These are phyloP conservation scores for Sapria himalayana DNA, from an alignment of 345 rosid genomes.

Conservation along the genomic window DNA sequence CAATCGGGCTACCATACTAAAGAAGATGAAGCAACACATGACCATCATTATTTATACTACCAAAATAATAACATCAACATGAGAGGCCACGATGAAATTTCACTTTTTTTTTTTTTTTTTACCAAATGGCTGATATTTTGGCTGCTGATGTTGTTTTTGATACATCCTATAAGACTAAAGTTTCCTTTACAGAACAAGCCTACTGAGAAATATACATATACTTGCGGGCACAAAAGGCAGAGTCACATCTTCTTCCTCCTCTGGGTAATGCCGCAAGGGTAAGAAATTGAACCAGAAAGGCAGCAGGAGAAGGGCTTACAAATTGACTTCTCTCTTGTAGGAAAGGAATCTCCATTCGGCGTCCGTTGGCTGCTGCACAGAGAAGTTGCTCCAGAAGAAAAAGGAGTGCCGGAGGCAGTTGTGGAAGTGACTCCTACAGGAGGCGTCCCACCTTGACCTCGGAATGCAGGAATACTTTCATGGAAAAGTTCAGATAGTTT, in stretches of 20 bases:
- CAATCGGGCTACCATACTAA: too few relatives aligned
- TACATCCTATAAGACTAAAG: too few relatives aligned
- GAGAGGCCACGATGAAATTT: too few relatives aligned
- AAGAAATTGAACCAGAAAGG: conserved; percentile 51
- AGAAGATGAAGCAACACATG: too few relatives aligned
- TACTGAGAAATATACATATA: too few relatives aligned
- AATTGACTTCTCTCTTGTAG: conserved; percentile 21
- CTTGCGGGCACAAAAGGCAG: too few relatives aligned
- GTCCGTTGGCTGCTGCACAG: conserved; percentile 28
- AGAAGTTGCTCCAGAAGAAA: conserved; percentile 31
- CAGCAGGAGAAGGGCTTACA: conserved; percentile 36
- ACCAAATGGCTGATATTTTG: too few relatives aligned
- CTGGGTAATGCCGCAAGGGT: conserved; percentile 34
- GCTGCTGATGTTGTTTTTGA: too few relatives aligned
- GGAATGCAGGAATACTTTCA: conserved; percentile 30
- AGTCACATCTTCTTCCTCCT: conserved; percentile 74
- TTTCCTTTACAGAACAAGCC: too few relatives aligned
- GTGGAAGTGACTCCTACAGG: conserved; percentile 15
- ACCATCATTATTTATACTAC: too few relatives aligned
- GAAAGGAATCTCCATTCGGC: conserved; percentile 16
- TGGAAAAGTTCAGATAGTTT: conserved; percentile 55
- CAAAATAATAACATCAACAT: too few relatives aligned
- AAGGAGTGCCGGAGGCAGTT: conserved; percentile 27
- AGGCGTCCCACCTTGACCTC: conserved; percentile 15
- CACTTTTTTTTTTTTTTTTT: too few relatives aligned